Conservation (phyloP, 352 stramenopile species). For the Phytophthora quininea region DNA sequence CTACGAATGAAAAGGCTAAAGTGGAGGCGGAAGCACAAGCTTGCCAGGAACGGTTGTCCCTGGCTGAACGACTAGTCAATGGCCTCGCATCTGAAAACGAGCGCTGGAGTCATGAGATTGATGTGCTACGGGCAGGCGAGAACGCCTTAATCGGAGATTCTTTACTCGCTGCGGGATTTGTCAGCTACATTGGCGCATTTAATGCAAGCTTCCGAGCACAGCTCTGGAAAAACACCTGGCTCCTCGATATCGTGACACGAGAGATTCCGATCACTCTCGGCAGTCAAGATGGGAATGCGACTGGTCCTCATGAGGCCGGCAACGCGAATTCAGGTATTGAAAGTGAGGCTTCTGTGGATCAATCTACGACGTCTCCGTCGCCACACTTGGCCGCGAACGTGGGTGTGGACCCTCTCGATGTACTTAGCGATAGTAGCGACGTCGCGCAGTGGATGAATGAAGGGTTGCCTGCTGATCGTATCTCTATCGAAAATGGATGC, state of each 20-base stretch:
- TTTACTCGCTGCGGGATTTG: conserved; percentile 88
- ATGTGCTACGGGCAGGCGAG: conserved; percentile 75
- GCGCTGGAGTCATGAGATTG: conserved; percentile 89
- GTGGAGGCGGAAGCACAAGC: conserved; percentile 87
- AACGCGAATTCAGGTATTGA: conserved; percentile 4
- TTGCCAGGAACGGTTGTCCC: conserved; percentile 86
- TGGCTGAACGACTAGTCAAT: conserved; percentile 90
- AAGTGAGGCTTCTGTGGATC: conserved; percentile 6
- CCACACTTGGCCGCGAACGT: conserved; percentile 5
- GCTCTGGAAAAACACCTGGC: conserved; percentile 88
- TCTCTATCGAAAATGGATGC: conserved; percentile 93
- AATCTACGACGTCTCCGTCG: conserved; percentile 10
- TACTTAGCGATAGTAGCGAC: conserved; percentile 84
- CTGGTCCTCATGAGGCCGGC: background rate
- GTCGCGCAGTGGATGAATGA: conserved; percentile 94
- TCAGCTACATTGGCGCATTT: conserved; percentile 93
- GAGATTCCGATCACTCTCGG: conserved; percentile 85
- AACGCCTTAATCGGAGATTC: conserved; percentile 88
- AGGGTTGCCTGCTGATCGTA: conserved; percentile 87
- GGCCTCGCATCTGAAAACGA: conserved; percentile 90
- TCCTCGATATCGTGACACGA: conserved; percentile 83
- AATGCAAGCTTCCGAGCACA: conserved; percentile 81
- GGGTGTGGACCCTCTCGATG: conserved; percentile 82
- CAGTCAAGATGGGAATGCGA: conserved; percentile 10
- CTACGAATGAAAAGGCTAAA: conserved; percentile 92